Percentiles rank a stretch among this genome's conserved stretches.
Evolutionary conservation across 2,329 filamentous ascomycete species (phyloP).

Genomic region (Penicillium griseofulvum): DNA sequence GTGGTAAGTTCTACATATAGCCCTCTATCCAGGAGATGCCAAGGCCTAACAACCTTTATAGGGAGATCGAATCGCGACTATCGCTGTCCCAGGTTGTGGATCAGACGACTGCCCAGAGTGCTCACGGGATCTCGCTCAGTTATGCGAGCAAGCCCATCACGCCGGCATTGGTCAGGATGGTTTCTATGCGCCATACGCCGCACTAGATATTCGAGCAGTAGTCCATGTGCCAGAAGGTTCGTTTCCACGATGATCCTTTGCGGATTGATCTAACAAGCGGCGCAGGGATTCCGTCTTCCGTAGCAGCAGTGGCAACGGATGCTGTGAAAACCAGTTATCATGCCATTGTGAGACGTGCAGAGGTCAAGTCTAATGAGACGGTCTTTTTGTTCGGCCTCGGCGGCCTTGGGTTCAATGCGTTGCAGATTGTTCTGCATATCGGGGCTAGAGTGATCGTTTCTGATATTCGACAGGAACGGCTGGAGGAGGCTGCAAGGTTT

Average conservation of each 20-base stretch:
- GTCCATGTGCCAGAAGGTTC: not conserved
- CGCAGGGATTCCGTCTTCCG: not conserved
- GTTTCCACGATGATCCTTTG: not conserved
- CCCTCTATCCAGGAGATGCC: too few relatives aligned
- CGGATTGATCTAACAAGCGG: not conserved
- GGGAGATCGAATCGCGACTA: not conserved
- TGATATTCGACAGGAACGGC: not conserved
- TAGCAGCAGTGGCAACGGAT: not conserved
- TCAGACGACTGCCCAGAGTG: not conserved
- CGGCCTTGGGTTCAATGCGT: not conserved
- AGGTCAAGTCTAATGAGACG: not conserved
- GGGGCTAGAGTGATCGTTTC: not conserved
- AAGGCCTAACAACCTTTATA: not conserved
- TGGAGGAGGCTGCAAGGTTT: not conserved
- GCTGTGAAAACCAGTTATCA: not conserved
- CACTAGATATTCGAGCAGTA: not conserved
- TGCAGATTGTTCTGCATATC: not conserved
- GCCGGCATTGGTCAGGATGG: not conserved
- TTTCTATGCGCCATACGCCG: not conserved
- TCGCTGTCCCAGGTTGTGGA: not conserved
- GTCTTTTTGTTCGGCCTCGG: not conserved
- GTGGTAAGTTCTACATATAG: not conserved
- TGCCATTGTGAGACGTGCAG: not conserved
- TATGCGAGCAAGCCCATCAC: not conserved
- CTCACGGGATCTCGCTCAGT: not conserved